Evolutionary conservation across 2,329 filamentous ascomycete species (phyloP), one percentile per base, ranked within the genome.

Genomic region (Elsinoe perseae): DNA sequence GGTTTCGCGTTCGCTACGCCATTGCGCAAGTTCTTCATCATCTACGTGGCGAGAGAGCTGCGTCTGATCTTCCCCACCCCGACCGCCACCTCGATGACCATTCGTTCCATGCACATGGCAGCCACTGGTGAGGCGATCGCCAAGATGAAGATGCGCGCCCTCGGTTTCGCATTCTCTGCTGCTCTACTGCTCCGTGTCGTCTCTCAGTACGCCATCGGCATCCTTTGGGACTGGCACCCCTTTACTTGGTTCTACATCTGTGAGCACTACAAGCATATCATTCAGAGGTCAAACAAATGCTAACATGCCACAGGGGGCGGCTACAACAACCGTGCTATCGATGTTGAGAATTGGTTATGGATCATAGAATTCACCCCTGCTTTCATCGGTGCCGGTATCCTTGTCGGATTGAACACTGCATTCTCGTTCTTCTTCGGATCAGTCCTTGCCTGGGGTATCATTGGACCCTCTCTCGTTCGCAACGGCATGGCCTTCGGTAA

Each of bases 1-100:
- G 82, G 82, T 14, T 75, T 84, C 58, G 83, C 83, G 67, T 83
- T 83, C 61, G 80, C 80, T 55, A 81, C 81, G 0, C 81, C 82
- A 6, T 74, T 61, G 38, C 79, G 82, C 56, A 83, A 82, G 64
- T 84, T 85, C 70, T 85, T 84, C 70, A 77, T 85, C 65, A 78
- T 84, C 65, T 79, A 82, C 57, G 79, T 83, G 8, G 79, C 79
- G 1, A 73, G 79, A 7, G 79, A 83, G 66, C 70, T 82, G 25
- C 76, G 75, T 56, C 72, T 83, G 38, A 73, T 82, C 56, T 83
- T 83, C 66, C 80, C 80, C 2, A 77, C 79, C 0, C 70, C 80
- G 0, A 80, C 79, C 20, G 81, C 81, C 4, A 81, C 80, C 2
- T 80, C 80, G 10, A 73, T 82, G 66, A 80, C 80, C 2, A 83